phyloP scores from a whole-genome alignment of 2,329 filamentous ascomycete species.

The Exophiala sideris region DNA sequence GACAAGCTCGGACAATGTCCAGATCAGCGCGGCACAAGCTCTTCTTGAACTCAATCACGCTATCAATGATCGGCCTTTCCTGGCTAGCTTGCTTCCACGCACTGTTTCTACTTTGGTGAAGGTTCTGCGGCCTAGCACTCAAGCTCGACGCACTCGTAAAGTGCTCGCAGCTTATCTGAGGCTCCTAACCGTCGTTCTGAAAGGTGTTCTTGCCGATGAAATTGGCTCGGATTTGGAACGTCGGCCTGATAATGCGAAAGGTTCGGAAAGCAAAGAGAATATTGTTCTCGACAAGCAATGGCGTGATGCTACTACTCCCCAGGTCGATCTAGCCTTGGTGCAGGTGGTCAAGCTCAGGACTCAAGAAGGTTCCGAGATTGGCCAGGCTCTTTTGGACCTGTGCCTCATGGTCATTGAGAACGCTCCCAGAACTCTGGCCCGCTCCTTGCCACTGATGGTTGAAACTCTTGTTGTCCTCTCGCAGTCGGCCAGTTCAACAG shows the following conservation, averaged over 20 bases:
- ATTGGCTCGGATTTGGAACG: conserved; percentile 27
- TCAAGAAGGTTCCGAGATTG: conserved; percentile 68
- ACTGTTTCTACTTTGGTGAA: conserved; percentile 79
- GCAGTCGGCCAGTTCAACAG: conserved; percentile 46
- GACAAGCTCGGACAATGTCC: conserved; percentile 63
- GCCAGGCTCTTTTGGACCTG: conserved; percentile 62
- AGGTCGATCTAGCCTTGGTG: conserved; percentile 78
- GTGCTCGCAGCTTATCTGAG: conserved; percentile 63
- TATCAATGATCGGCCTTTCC: conserved; percentile 67
- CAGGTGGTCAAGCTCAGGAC: conserved; percentile 72
- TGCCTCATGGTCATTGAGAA: conserved; percentile 75
- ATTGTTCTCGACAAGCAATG: conserved; percentile 55
- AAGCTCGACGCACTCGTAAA: conserved; percentile 57
- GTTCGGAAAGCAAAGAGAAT: conserved; percentile 35
- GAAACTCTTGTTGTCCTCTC: conserved; percentile 76
- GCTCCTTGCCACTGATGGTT: conserved; percentile 67
- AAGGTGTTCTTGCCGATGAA: conserved; percentile 46
- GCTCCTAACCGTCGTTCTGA: conserved; percentile 51
- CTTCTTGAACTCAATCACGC: conserved; percentile 60
- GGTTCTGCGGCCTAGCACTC: conserved; percentile 66
- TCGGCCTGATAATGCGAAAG: neutral
- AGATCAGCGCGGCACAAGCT: conserved; percentile 65
- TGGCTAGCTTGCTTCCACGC: conserved; percentile 84
- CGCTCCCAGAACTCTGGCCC: conserved; percentile 68
- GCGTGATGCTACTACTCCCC: conserved; percentile 74